These are phyloP conservation scores for Populus nigra DNA, from an alignment of 345 rosid genomes.

Conservation along the genomic window DNA sequence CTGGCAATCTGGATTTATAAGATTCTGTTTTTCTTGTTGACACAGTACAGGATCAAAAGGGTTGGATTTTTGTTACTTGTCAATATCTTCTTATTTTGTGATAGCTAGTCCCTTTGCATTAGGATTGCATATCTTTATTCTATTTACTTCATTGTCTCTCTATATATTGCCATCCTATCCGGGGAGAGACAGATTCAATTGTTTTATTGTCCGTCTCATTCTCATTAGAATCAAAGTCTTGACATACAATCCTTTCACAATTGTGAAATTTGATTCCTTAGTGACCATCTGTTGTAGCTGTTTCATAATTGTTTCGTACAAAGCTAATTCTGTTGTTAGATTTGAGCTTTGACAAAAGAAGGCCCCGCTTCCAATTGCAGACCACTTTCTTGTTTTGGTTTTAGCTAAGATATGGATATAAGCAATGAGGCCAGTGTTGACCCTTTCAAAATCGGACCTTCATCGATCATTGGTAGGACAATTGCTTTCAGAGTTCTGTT, in stretches of 20 bases:
- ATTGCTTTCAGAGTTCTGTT: conserved; percentile 82
- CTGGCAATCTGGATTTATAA: background rate
- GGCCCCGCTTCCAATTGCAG: background rate
- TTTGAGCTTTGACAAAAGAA: background rate
- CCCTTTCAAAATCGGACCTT: conserved; percentile 84
- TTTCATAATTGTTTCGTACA: background rate
- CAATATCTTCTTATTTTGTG: background rate
- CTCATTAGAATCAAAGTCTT: background rate
- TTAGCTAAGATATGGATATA: conserved; percentile 61
- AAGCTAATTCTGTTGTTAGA: background rate
- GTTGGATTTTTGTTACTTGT: conserved; percentile 7
- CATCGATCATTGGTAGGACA: conserved; percentile 74
- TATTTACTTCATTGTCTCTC: no score
- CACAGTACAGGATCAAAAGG: background rate
- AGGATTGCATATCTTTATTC: background rate
- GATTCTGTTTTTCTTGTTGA: background rate
- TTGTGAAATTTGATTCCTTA: background rate
- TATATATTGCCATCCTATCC: background rate
- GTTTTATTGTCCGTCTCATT: background rate
- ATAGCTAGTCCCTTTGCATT: background rate
- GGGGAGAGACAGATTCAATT: background rate
- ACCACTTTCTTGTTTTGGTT: background rate
- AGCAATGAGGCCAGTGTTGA: conserved; percentile 84
- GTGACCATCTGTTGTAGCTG: background rate
- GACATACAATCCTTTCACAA: background rate